These are phyloP conservation scores for Trichophyton verrucosum DNA, from an alignment of 2,329 filamentous ascomycete species.

Conservation along the genomic window DNA sequence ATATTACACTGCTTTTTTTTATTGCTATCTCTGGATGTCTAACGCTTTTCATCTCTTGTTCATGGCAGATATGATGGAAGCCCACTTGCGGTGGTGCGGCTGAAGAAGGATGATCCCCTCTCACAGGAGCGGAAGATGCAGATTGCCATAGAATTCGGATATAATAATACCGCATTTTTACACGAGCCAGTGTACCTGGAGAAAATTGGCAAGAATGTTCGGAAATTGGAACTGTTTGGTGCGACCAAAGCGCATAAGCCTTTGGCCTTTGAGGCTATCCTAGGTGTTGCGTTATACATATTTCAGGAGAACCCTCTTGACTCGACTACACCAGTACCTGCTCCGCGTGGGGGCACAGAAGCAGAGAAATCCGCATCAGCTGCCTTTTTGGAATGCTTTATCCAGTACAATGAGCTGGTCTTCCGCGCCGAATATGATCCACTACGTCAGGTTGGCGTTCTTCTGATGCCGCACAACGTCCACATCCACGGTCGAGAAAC, in stretches of 20 bases:
- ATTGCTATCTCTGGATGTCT: slow-evolving; percentile 4
- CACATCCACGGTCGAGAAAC: slow-evolving; percentile 42
- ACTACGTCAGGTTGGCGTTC: slow-evolving; percentile 39
- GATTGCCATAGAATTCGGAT: slow-evolving; percentile 52
- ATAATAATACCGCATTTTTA: slow-evolving; percentile 52
- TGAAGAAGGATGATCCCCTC: slow-evolving; percentile 34
- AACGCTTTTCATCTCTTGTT: slow-evolving; percentile 1
- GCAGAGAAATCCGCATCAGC: not conserved
- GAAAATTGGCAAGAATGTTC: slow-evolving; percentile 20
- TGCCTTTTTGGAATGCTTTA: slow-evolving; percentile 10
- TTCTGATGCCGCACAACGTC: slow-evolving; percentile 54
- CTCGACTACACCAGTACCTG: not conserved
- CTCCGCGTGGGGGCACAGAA: not conserved
- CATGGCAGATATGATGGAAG: slow-evolving; percentile 35
- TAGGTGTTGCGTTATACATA: slow-evolving; percentile 44
- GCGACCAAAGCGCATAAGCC: slow-evolving; percentile 39
- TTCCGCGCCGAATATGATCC: slow-evolving; percentile 33
- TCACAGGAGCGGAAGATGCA: slow-evolving; percentile 44
- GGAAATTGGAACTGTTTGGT: slow-evolving; percentile 50
- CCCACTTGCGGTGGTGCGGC: slow-evolving; percentile 47
- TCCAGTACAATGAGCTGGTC: slow-evolving; percentile 20
- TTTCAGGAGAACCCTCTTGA: slow-evolving; percentile 17
- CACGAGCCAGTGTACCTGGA: slow-evolving; percentile 32
- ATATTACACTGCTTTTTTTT: not conserved
- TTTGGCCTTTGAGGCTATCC: slow-evolving; percentile 52